Evolutionary conservation across 2,329 filamentous ascomycete genomes (phyloP).

Genomic region (Monascus ruber): DNA sequence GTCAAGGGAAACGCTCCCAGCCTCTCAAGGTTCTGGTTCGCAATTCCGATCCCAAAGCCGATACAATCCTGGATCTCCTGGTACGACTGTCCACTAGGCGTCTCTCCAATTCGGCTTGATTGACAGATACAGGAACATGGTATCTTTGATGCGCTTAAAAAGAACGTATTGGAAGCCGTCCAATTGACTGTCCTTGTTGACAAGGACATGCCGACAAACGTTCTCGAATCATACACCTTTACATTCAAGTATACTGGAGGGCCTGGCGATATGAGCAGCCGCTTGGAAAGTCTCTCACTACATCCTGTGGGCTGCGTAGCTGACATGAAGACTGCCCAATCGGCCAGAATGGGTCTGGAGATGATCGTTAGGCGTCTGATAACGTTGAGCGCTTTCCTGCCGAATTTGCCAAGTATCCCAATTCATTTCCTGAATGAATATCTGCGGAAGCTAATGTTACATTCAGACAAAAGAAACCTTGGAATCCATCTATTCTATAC

Average conservation of each 20-base stretch:
- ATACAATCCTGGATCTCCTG: constrained; percentile 37
- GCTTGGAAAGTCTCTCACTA: constrained; percentile 16
- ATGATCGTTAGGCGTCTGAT: constrained; percentile 32
- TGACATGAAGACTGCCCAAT: constrained; percentile 25
- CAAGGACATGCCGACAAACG: constrained; percentile 21
- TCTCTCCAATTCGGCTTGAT: neutral
- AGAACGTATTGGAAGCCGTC: constrained; percentile 32
- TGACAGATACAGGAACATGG: constrained; percentile 36
- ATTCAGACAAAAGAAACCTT: constrained; percentile 27
- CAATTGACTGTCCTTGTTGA: constrained; percentile 37
- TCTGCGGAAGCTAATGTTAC: constrained; percentile 1
- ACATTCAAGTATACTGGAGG: constrained; percentile 32
- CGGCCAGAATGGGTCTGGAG: constrained; percentile 32
- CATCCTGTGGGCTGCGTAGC: constrained; percentile 17
- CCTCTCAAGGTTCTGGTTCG: constrained; percentile 31
- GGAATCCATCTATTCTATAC: constrained; percentile 36
- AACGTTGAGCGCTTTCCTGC: constrained; percentile 25
- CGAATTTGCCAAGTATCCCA: constrained; percentile 32
- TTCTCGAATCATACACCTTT: constrained; percentile 42
- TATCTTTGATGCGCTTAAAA: constrained; percentile 36
- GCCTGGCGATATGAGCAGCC: constrained; percentile 18
- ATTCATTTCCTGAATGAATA: neutral
- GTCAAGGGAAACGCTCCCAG: constrained; percentile 15
- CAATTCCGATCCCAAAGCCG: constrained; percentile 28
- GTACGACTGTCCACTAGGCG: constrained; percentile 18